Evolutionary conservation across 305 asterid species (phyloP), one percentile per base, ranked within the genome.

Genomic region (Solanum chacoense): DNA sequence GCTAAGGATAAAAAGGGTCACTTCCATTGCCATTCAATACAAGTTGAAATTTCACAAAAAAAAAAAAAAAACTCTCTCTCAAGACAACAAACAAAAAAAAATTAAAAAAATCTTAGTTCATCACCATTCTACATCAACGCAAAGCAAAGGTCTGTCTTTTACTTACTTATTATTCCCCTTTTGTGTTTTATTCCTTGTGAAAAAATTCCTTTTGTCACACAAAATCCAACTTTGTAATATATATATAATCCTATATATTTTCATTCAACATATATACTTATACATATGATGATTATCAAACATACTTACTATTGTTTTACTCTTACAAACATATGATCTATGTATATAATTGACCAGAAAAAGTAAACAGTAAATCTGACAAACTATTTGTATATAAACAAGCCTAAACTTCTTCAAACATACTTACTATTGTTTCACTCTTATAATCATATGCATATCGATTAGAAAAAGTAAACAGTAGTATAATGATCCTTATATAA

Each of bases 1-100:
- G 88, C 89, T 89, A 18, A 92, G 92, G 93, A 92, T 94, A 92
- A 93, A 90, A 93, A 88, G 92, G 95, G 92, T 91, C 91, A 89
- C 88, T 50, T 59, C 63, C 85, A 88, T 88, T 76, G 84, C 87
- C 88, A 91, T 87, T 83, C 86, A 45, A 65, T n/a, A 65, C 73
- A 65, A n/a, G 14, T 65, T 65, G 31, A 65, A 65, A 65, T 65
- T 24, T 65, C 29, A 65, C 14, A 63, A 10, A n/a, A 4, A 24
- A 9, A n/a, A 22, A n/a, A 20, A 4, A 65, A n/a, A 65, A n/a
- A 24, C 4, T 59, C 74, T 73, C 34, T 35, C 71, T 50, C 40
- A 7, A 73, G 16, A 73, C 42, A 87, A 38, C 55, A 34, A 87
- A 36, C 45, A 38, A 38, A 38, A 38, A 8, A 50, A 87, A 81